phyloP scores from a whole-genome alignment of 2,329 filamentous ascomycete genomes.

The Zasmidium citrigriseum region DNA sequence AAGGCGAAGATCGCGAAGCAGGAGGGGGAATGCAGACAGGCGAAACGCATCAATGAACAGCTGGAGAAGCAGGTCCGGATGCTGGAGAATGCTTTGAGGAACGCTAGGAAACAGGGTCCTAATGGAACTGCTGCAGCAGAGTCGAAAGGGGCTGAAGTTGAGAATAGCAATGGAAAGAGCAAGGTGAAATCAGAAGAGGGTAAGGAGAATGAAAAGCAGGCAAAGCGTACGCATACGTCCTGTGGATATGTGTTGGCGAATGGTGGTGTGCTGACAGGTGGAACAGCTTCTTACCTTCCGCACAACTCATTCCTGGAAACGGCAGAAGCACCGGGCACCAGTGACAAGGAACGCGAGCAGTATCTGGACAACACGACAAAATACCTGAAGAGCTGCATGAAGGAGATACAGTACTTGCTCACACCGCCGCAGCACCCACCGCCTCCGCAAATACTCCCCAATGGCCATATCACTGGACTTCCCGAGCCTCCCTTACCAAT shows the following conservation, averaged over 20 bases:
- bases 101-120: constrained; percentile 67
- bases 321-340: constrained; percentile 42
- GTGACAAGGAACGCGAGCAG: constrained; percentile 57
- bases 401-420: constrained; percentile 68
- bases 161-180: constrained; percentile 32
- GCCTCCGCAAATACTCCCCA: constrained; percentile 49
- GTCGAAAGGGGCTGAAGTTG: constrained; percentile 15
- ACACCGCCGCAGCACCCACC: constrained; percentile 64
- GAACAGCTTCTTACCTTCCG: constrained; percentile 46
- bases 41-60: constrained; percentile 84
- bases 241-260: neutral
- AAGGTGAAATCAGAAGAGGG: constrained; percentile 31
- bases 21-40: constrained; percentile 84
- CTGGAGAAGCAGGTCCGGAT: constrained; percentile 88
- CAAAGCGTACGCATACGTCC: constrained; percentile 23
- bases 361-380: constrained; percentile 64
- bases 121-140: constrained; percentile 25
- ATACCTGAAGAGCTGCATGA: constrained; percentile 66
- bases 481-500: constrained; percentile 57
- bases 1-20: constrained; percentile 93
- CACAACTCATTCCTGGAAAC: constrained; percentile 55
- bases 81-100: constrained; percentile 83
- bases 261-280: constrained; percentile 19
- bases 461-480: constrained; percentile 35
- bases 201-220: constrained; percentile 22